A percentile compares a stretch with the other conserved stretches of the same genome.
phyloP scores from a whole-genome alignment of 1,284 basidiomycete genomes.

The Moesziomyces sp. region DNA sequence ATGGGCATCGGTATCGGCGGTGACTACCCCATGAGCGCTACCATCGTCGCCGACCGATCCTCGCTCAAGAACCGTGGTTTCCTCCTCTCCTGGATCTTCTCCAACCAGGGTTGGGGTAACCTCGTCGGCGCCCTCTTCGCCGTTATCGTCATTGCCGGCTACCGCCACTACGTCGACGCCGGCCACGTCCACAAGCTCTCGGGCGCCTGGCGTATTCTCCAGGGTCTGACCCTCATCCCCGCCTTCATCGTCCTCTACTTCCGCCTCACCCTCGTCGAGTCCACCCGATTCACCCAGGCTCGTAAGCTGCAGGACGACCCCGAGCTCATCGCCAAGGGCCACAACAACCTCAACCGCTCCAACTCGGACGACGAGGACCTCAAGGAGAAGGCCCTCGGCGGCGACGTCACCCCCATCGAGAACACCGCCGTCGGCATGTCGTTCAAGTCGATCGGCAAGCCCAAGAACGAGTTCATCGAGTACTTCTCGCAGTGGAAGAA shows the following conservation, averaged over 20 bases:
- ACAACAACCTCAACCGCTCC: constrained; percentile 68
- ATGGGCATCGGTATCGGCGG: constrained; percentile 75
- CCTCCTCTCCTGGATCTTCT: constrained; percentile 69
- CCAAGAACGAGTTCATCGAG: constrained; percentile 48
- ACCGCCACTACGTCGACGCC: constrained; percentile 71
- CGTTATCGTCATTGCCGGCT: constrained; percentile 76
- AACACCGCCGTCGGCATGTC: constrained; percentile 58
- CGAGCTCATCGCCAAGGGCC: constrained; percentile 75
- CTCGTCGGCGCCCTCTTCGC: constrained; percentile 74
- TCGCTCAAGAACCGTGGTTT: constrained; percentile 59
- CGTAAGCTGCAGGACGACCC: constrained; percentile 80
- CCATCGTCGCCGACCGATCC: constrained; percentile 61
- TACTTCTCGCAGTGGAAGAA: constrained; percentile 63
- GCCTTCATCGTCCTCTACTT: constrained; percentile 70
- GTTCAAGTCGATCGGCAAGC: constrained; percentile 53
- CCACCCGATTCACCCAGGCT: constrained; percentile 86
- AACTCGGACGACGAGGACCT: constrained; percentile 49
- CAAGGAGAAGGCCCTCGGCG: constrained; percentile 51
- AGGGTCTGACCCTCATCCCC: constrained; percentile 63
- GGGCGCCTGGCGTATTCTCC: constrained; percentile 65
- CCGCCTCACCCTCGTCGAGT: constrained; percentile 70
- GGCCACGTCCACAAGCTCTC: constrained; percentile 59
- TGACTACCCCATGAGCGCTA: constrained; percentile 80
- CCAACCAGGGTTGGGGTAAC: constrained; percentile 65
- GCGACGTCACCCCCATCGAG: constrained; percentile 39